Evolutionary conservation across 2,329 filamentous ascomycete genomes (phyloP).

Genomic region (Hirsutella minnesotensis): DNA sequence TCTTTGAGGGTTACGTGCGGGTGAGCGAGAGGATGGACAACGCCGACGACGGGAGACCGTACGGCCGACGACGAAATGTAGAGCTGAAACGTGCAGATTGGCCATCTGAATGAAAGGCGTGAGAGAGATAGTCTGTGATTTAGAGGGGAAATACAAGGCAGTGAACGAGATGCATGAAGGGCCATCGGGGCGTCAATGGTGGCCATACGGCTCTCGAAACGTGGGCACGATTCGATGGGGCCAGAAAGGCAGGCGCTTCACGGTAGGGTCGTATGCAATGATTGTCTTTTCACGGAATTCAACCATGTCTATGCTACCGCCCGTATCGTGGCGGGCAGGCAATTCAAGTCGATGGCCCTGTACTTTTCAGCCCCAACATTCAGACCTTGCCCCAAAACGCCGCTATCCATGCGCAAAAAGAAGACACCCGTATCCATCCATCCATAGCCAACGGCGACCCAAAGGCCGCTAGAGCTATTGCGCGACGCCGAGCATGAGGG

Average conservation of each 20-base stretch:
- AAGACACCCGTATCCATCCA: neutral
- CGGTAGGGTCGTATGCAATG: too few species aligned
- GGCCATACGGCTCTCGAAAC: too few species aligned
- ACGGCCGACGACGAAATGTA: neutral
- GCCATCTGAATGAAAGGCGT: neutral
- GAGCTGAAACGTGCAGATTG: neutral
- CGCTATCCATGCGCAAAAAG: neutral
- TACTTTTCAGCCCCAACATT: too few species aligned
- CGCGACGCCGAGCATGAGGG: conserved; percentile 27
- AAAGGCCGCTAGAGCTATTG: too few species aligned
- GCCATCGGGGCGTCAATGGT: neutral
- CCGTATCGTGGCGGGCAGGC: too few species aligned
- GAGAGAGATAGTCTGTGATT: neutral
- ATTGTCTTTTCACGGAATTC: too few species aligned
- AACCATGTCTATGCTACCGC: too few species aligned
- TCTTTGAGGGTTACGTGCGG: neutral
- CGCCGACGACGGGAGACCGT: neutral
- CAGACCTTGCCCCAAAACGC: neutral
- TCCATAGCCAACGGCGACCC: too few species aligned
- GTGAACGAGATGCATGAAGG: neutral
- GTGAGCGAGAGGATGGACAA: neutral
- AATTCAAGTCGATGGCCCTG: neutral
- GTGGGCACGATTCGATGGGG: too few species aligned
- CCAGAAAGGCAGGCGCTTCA: too few species aligned
- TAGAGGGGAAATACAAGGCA: neutral